These are phyloP conservation scores for Nakaseomyces delphensis DNA, from an alignment of 1,139 yeast genomes.

Conservation along the genomic window DNA sequence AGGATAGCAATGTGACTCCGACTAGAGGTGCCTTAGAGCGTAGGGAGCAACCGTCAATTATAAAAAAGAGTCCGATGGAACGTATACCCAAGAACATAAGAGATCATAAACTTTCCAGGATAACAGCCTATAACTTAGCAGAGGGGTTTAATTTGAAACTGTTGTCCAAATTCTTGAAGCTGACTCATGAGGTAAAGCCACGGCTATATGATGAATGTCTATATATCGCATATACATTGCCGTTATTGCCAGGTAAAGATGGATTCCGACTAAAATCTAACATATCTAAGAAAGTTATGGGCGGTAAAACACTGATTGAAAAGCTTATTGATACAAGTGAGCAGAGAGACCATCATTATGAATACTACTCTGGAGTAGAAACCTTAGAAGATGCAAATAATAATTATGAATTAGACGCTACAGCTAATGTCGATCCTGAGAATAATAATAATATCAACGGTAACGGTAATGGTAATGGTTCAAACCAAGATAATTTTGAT, in stretches of 20 bases:
- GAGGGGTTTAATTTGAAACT: slow-evolving; percentile 65
- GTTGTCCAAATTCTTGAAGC: slow-evolving; percentile 54
- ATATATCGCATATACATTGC: slow-evolving; percentile 82
- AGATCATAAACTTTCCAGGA: slow-evolving; percentile 65
- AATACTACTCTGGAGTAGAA: slow-evolving; percentile 78
- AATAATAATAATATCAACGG: slow-evolving; percentile 8
- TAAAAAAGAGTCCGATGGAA: slow-evolving; percentile 1
- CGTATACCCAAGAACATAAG: slow-evolving; percentile 31
- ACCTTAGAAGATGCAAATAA: slow-evolving; percentile 57
- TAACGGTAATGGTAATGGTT: slow-evolving; percentile 22
- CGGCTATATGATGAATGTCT: slow-evolving; percentile 83
- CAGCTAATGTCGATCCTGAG: slow-evolving; percentile 29
- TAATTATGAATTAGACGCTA: slow-evolving; percentile 34
- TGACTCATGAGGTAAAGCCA: slow-evolving; percentile 75
- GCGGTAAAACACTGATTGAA: slow-evolving; percentile 63
- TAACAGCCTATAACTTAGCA: slow-evolving; percentile 83
- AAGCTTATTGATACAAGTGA: slow-evolving; percentile 71
- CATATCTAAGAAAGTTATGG: slow-evolving; percentile 50
- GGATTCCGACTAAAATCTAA: slow-evolving; percentile 80
- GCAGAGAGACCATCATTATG: slow-evolving; percentile 83
- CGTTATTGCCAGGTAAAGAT: slow-evolving; percentile 77
- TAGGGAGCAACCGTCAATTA: neutral
- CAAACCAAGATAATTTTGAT: slow-evolving; percentile 38
- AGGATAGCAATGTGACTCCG: slow-evolving; percentile 35
- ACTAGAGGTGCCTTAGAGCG: slow-evolving; percentile 2